These are phyloP conservation scores for Arabidopsis suecica DNA, from an alignment of 345 rosid species.

Conservation along the genomic window DNA sequence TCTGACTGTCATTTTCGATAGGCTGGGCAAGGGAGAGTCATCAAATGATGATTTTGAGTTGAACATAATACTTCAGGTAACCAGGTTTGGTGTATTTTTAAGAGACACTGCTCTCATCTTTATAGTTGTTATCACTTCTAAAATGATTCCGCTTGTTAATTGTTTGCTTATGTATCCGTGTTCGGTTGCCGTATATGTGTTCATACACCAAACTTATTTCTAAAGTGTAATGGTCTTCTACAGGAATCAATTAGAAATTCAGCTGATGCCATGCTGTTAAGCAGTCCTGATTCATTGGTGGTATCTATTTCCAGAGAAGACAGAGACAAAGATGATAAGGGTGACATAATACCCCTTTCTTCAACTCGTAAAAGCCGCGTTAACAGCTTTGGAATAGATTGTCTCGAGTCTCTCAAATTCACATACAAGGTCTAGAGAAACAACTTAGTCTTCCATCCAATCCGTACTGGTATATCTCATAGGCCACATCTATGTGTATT, in stretches of 20 bases:
- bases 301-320: slow-evolving; percentile 68
- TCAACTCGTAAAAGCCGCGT: slow-evolving; percentile 57
- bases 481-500: slow-evolving; percentile 26
- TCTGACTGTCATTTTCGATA: slow-evolving; percentile 73
- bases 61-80: slow-evolving; percentile 90
- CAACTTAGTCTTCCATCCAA: slow-evolving; percentile 30
- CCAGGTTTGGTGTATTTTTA: slow-evolving; percentile 19
- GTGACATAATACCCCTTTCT: slow-evolving; percentile 49
- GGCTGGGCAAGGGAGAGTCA: slow-evolving; percentile 88
- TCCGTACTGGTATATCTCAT: slow-evolving; percentile 22
- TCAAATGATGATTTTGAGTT: slow-evolving; percentile 95
- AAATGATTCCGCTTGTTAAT: slow-evolving; percentile 9
- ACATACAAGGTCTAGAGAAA: slow-evolving; percentile 69
- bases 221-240: slow-evolving; percentile 32
- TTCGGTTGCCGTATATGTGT: slow-evolving; percentile 23
- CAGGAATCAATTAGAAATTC: slow-evolving; percentile 98
- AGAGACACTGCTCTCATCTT: slow-evolving; percentile 13
- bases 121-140: not conserved
- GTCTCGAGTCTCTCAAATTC: slow-evolving; percentile 80
- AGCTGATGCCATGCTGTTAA: slow-evolving; percentile 80
- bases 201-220: not conserved
- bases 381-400: slow-evolving; percentile 74
- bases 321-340: slow-evolving; percentile 64
- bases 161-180: slow-evolving; percentile 13
- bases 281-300: slow-evolving; percentile 84